These are phyloP conservation scores for Candida incommunis DNA, from an alignment of 805 yeast genomes.

Conservation along the genomic window DNA sequence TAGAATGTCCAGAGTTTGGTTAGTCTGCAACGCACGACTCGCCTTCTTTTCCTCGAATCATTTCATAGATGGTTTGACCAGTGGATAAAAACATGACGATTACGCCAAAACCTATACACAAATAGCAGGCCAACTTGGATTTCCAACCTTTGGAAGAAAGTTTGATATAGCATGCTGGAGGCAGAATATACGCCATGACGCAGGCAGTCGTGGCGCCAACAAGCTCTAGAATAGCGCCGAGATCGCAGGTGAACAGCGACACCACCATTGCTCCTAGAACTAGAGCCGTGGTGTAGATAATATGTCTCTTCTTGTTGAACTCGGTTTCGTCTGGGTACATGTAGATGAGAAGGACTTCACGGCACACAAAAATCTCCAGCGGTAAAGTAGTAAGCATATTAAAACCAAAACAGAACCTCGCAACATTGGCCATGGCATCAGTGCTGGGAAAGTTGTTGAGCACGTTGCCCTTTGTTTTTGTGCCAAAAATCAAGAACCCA, in stretches of 20 bases:
- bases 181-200: conserved; percentile 79
- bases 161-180: conserved; percentile 69
- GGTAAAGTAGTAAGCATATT: conserved; percentile 92
- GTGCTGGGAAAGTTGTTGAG: conserved; percentile 72
- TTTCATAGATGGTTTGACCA: conserved; percentile 45
- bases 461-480: conserved; percentile 72
- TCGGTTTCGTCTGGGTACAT: conserved; percentile 22
- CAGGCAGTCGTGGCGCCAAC: conserved; percentile 93
- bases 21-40: conserved; percentile 32
- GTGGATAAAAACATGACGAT: conserved; percentile 73
- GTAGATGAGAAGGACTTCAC: conserved; percentile 72
- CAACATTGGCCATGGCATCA: conserved; percentile 67
- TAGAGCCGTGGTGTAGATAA: conserved; percentile 47
- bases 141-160: conserved; percentile 35
- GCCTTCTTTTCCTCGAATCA: conserved; percentile 28
- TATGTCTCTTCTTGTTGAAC: conserved; percentile 29
- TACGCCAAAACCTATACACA: conserved; percentile 58
- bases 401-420: conserved; percentile 80
- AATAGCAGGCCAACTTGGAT: conserved; percentile 42
- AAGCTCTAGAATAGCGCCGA: conserved; percentile 78
- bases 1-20: too few relatives aligned
- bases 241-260: conserved; percentile 67
- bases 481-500: conserved; percentile 65
- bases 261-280: conserved; percentile 61
- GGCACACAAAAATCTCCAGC: conserved; percentile 73